A percentile compares a stretch with the other conserved stretches of the same genome.
Conservation (phyloP, 139 green algal genomes). For the Chlamydomonas schloesseri region DNA sequence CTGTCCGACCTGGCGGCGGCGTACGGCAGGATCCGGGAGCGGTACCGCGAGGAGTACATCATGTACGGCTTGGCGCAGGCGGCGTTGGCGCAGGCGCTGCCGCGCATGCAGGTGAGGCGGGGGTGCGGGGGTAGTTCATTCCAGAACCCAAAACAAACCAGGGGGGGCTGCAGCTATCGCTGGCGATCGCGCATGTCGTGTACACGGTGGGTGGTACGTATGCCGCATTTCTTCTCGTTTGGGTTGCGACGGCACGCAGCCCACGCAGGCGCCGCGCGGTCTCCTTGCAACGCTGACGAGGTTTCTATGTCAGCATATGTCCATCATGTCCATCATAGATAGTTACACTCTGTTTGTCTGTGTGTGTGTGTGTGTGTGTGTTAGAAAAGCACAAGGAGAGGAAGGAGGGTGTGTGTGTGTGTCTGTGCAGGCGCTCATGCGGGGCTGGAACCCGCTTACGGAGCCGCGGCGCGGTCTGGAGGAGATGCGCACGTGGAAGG, state of each 20-base stretch:
- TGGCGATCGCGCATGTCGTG: no score
- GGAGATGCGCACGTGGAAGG: slow-evolving; percentile 73
- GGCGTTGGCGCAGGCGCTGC: slow-evolving; percentile 76
- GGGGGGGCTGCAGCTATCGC: no score
- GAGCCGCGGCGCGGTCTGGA: slow-evolving; percentile 56
- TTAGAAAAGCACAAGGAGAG: no score
- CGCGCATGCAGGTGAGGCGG: slow-evolving; percentile 43
- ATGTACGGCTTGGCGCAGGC: slow-evolving; percentile 84
- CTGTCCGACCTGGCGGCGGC: slow-evolving; percentile 59
- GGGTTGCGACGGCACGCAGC: neutral
- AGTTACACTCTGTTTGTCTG: neutral
- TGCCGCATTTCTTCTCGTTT: no score
- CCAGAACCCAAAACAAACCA: no score
- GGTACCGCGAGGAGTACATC: slow-evolving; percentile 84
- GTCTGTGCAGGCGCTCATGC: slow-evolving; percentile 34
- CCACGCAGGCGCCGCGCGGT: no score
- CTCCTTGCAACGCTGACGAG: no score
- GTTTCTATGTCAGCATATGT: no score
- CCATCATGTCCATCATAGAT: no score
- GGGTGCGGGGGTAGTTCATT: neutral
- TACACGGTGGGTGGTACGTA: no score
- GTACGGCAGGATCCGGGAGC: slow-evolving; percentile 61
- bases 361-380: no score
- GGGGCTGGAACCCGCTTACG: slow-evolving; percentile 74
- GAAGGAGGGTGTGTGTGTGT: neutral